A percentile compares a stretch with the other conserved stretches of the same genome.
These are phyloP conservation scores for Tetrahymena malaccensis DNA, from an alignment of 73 alveolate genomes.

Conservation along the genomic window DNA sequence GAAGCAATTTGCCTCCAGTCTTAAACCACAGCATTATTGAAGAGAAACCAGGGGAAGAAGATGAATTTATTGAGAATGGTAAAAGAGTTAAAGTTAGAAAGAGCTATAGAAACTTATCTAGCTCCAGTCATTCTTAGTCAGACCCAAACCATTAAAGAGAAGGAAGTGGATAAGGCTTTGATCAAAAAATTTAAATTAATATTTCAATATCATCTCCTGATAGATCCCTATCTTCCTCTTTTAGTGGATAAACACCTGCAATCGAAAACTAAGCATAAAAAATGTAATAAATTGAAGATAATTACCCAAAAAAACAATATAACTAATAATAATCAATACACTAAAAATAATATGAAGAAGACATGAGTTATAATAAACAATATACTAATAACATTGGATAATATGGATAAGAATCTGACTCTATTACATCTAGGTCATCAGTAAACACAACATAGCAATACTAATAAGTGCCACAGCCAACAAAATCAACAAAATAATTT, in stretches of 20 bases:
- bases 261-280: neutral
- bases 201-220: neutral
- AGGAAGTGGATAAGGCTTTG: neutral
- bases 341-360: neutral
- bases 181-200: neutral
- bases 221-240: neutral
- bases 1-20: neutral
- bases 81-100: neutral
- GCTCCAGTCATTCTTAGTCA: neutral
- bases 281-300: neutral
- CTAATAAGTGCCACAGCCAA: neutral
- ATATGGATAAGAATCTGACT: neutral
- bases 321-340: neutral
- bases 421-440: neutral
- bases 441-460: neutral
- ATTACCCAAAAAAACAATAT: neutral
- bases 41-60: neutral
- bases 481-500: neutral
- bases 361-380: neutral
- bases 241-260: neutral
- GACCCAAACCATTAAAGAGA: neutral
- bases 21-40: neutral
- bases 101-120: neutral
- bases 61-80: neutral
- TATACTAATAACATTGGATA: neutral